Evolutionary conservation across 78 protist genomes (phyloP).

Genomic region (Chrysochromulina parva): DNA sequence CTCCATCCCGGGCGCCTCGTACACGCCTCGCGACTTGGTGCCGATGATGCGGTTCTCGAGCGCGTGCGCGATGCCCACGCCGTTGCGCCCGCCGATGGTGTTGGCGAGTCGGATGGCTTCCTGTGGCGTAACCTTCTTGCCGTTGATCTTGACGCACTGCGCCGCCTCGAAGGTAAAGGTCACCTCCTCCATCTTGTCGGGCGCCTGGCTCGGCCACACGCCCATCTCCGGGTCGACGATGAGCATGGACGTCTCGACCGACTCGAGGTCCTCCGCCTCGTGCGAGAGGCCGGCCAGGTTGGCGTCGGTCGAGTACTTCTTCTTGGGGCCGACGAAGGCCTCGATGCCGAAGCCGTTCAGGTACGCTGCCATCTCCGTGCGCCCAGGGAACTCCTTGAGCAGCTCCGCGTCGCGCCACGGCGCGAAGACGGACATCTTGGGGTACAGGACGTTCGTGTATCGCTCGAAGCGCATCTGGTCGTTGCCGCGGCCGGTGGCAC

Average conservation of each 20-base stretch:
- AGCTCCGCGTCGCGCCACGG: constrained; percentile 52
- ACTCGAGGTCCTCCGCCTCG: constrained; percentile 46
- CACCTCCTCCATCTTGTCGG: constrained; percentile 28
- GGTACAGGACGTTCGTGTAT: constrained; percentile 40
- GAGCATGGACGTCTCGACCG: constrained; percentile 5
- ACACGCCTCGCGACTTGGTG: constrained; percentile 51
- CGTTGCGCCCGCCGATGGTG: constrained; percentile 40
- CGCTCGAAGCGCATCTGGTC: constrained; percentile 54
- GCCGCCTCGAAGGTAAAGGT: background rate
- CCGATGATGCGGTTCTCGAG: constrained; percentile 55
- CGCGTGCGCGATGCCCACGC: constrained; percentile 12
- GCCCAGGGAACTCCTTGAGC: constrained; percentile 46
- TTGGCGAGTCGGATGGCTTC: background rate
- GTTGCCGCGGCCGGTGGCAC: constrained; percentile 47
- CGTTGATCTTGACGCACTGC: constrained; percentile 38
- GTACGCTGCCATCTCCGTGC: constrained; percentile 42
- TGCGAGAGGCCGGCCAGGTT: constrained; percentile 51
- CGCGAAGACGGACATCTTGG: constrained; percentile 27
- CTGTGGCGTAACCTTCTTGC: constrained; percentile 27
- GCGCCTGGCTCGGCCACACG: constrained; percentile 52
- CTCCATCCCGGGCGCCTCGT: constrained; percentile 58
- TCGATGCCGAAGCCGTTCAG: constrained; percentile 5
- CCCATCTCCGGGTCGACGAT: constrained; percentile 49
- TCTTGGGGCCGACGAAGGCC: constrained; percentile 28
- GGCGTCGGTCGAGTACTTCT: constrained; percentile 56